Evolutionary conservation across 1,139 yeast genomes (phyloP).

Genomic region (Blastobotrys raffinosifermentans): DNA sequence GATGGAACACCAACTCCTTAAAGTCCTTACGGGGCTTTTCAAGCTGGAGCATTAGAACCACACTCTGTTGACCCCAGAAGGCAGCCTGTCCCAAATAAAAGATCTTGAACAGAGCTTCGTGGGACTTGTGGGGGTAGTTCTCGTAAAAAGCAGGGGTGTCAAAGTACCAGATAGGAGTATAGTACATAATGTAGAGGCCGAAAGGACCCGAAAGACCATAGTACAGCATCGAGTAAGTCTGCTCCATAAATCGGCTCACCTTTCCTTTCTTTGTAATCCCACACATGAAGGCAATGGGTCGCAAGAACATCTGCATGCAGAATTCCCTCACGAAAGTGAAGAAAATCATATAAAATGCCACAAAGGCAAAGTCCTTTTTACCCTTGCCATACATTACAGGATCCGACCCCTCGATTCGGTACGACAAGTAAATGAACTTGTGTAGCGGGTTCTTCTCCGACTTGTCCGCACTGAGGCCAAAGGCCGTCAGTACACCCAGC

Average conservation of each 20-base stretch:
- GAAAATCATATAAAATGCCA: conserved; percentile 71
- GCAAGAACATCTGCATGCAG: conserved; percentile 72
- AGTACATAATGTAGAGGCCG: conserved; percentile 84
- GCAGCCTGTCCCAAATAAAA: conserved; percentile 92
- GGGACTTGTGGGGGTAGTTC: conserved; percentile 77
- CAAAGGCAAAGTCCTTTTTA: conserved; percentile 70
- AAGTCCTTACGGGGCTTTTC: conserved; percentile 96
- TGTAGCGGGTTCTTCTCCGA: conserved; percentile 57
- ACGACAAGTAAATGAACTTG: conserved; percentile 63
- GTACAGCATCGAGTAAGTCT: conserved; percentile 76
- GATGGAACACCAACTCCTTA: conserved; percentile 86
- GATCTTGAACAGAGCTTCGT: conserved; percentile 62
- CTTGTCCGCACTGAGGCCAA: conserved; percentile 33
- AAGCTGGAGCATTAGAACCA: conserved; percentile 70
- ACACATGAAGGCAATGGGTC: conserved; percentile 56
- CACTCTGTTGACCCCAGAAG: conserved; percentile 95
- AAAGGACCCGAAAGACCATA: conserved; percentile 77
- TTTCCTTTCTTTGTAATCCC: conserved; percentile 58
- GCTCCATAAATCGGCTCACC: conserved; percentile 83
- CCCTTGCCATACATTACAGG: conserved; percentile 72
- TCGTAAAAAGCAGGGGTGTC: conserved; percentile 75
- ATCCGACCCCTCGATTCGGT: conserved; percentile 38
- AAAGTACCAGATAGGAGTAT: conserved; percentile 82
- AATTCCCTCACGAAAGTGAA: conserved; percentile 91
- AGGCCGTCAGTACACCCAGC: conserved; percentile 35